Base-by-base conservation (phyloP, 768 basidiomycete species). In the Chlorophyllum brunneum region DNA sequence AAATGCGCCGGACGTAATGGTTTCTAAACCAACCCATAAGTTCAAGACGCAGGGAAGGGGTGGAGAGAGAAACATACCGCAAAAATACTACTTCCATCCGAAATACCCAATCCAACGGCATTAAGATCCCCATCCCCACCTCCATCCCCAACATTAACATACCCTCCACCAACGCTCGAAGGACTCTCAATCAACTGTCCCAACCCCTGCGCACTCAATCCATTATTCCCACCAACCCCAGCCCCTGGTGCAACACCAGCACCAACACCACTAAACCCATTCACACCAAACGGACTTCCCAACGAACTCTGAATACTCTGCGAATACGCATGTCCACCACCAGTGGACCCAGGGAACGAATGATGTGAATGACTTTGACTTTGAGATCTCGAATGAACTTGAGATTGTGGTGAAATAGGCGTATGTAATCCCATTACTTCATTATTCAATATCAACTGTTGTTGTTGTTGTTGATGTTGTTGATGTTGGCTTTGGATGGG, bases 1-100 rank as follows among this genome's bases (percentile, higher is more conserved):
- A 86, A 62, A 7, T 79, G 77, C 2, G 75, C 61, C 8, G 85
- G 81, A 2, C 81, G 75, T 10, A n/a, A n/a, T n/a, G 52, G 61
- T 69, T 78, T 79, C 61, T 67, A 26, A 9, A 50, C 7, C 26
- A 31, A 40, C 31, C 15, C 24, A 30, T 16, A 29, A 39, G 37
- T 46, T 11, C 34, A n/a, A 24, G 24, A 33, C 3, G 26, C 10
- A 16, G 5, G n/a, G 26, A 33, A 10, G 3, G 31, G 38, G 23
- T 27, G 10, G 29, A 49, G 41, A 18, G 22, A 55, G 31, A 50
- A 23, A 58, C 59, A 47, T 42, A 65, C 60, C 34, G 51, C 27
- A 36, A 31, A 23, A 9, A 24, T 41, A 38, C n/a, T 34, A 8
- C 20, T 36, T n/a, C n/a, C n/a, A 49, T 43, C 26, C 37, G 49